These are phyloP conservation scores for Helianthus annuus DNA, from an alignment of 129 eudicot species.

Conservation along the genomic window HanXRQr2.0-SUNRISE NC_035442.2:25164541-25165040, in stretches of 20 bases:
- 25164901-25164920: not conserved
- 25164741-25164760: conserved; percentile 92
- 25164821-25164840: conserved; percentile 97
- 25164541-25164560: conserved; percentile 64
- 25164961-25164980: no score
- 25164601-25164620: conserved; percentile 79
- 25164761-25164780: conserved; percentile 67
- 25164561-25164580: conserved; percentile 69
- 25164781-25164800: conserved; percentile 75
- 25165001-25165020: no score
- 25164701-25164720: conserved; percentile 60
- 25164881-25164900: not conserved
- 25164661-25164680: not conserved
- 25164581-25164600: conserved; percentile 75
- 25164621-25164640: not conserved
- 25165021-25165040: no score
- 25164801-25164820: conserved; percentile 99
- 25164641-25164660: no score
- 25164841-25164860: conserved; percentile 40
- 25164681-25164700: conserved; percentile 59
- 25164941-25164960: no score
- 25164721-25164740: conserved; percentile 69
- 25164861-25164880: not conserved
- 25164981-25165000: no score
- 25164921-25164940: not conserved